Percentiles rank a stretch among this genome's conserved stretches.
phyloP scores from a whole-genome alignment of 768 basidiomycete species.

The Mycena sanguinolenta region DNA sequence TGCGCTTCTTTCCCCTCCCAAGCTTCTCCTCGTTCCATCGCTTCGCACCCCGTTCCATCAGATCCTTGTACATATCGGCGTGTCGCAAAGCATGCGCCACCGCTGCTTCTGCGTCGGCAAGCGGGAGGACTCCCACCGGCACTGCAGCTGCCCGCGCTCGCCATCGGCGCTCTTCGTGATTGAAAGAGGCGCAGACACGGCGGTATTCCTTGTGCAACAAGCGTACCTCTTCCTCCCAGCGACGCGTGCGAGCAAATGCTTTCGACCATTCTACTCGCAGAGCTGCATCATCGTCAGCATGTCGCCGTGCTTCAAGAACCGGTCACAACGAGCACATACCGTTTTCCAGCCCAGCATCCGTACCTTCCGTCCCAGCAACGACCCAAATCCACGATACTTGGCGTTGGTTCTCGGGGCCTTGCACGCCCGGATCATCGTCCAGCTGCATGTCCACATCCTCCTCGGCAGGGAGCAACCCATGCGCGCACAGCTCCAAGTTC shows the following conservation, averaged over 20 bases:
- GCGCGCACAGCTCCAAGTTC: neutral
- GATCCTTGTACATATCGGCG: neutral
- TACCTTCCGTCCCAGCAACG: neutral
- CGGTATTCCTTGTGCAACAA: constrained; percentile 22
- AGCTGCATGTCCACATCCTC: neutral
- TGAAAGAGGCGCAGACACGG: neutral
- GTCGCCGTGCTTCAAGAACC: neutral
- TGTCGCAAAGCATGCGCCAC: constrained; percentile 2
- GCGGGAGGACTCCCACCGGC: neutral
- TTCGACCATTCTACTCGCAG: constrained; percentile 31
- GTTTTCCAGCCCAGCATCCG: constrained; percentile 1
- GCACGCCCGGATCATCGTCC: neutral
- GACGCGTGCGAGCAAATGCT: neutral
- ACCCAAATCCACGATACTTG: no score
- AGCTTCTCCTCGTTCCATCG: neutral
- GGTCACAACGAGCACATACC: neutral
- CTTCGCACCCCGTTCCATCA: neutral
- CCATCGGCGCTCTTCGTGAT: constrained; percentile 19
- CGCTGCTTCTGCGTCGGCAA: neutral
- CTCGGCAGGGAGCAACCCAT: neutral
- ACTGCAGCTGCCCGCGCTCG: neutral
- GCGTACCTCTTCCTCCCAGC: constrained; percentile 31
- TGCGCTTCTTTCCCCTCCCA: neutral
- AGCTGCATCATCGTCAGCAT: constrained; percentile 1
- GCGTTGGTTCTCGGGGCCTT: neutral